phyloP scores from a whole-genome alignment of 768 basidiomycete species.

The Trametes cubensis region DNA sequence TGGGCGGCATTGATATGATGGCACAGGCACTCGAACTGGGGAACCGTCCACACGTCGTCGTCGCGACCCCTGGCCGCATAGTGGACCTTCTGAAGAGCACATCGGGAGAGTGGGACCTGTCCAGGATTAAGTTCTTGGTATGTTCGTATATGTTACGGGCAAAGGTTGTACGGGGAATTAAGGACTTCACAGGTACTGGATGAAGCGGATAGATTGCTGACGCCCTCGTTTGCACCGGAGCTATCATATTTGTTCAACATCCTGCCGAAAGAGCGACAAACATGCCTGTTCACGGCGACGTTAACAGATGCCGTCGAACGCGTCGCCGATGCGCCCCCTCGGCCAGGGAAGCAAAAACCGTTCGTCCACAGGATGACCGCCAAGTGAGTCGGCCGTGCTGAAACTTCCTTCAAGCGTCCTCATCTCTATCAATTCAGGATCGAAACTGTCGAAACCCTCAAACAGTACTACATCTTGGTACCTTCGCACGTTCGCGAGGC shows the following conservation, averaged over 20 bases:
- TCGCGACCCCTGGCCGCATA: constrained; percentile 94
- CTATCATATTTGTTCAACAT: constrained; percentile 73
- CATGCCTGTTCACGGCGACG: constrained; percentile 96
- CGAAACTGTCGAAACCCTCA: constrained; percentile 86
- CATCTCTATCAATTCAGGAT: constrained; percentile 49
- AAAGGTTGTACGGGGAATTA: not conserved
- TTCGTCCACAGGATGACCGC: constrained; percentile 83
- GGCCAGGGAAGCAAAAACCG: constrained; percentile 81
- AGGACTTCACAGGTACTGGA: constrained; percentile 72
- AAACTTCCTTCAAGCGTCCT: not conserved
- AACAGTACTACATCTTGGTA: constrained; percentile 88
- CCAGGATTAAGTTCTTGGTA: constrained; percentile 84
- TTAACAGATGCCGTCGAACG: constrained; percentile 84
- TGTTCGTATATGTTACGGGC: constrained; percentile 27
- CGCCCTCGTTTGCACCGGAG: constrained; percentile 87
- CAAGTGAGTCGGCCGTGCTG: constrained; percentile 48
- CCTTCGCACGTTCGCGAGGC: constrained; percentile 93
- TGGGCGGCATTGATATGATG: constrained; percentile 99
- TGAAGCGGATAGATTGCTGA: constrained; percentile 93
- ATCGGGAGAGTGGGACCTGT: constrained; percentile 80
- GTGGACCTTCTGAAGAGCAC: constrained; percentile 86
- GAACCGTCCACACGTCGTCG: constrained; percentile 86
- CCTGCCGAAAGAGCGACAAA: constrained; percentile 88
- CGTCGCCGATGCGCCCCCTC: constrained; percentile 70
- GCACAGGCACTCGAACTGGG: constrained; percentile 85